Conservation (phyloP, 768 basidiomycete genomes). For the Leccinum obscurum region DNA sequence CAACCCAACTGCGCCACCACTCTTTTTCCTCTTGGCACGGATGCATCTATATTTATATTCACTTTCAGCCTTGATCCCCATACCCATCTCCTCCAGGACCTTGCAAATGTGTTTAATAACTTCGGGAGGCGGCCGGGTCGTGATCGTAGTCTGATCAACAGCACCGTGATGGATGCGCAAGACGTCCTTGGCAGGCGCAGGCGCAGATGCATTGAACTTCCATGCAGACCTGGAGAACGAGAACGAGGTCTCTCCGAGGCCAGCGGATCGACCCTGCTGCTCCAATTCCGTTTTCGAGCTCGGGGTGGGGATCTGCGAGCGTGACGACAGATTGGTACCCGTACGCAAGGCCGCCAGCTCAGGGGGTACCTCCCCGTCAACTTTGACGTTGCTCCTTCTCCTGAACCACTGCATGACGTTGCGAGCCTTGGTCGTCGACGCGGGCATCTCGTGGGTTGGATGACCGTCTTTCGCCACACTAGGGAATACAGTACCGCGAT, state of each 20-base stretch:
- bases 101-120: slow-evolving; percentile 84
- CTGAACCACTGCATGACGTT: slow-evolving; percentile 99
- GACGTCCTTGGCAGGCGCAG: slow-evolving; percentile 42
- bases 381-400: slow-evolving; percentile 55
- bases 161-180: slow-evolving; percentile 89
- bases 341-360: slow-evolving; percentile 14
- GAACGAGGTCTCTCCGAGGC: slow-evolving; percentile 28
- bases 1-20: slow-evolving; percentile 42
- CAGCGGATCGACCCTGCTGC: slow-evolving; percentile 22
- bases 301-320: slow-evolving; percentile 33
- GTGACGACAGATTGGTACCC: slow-evolving; percentile 27
- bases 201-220: slow-evolving; percentile 34
- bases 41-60: slow-evolving; percentile 91
- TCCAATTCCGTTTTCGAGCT: slow-evolving; percentile 25
- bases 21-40: slow-evolving; percentile 71
- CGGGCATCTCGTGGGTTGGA: slow-evolving; percentile 47
- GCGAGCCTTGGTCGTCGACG: slow-evolving; percentile 84
- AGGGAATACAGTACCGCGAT: slow-evolving; percentile 27
- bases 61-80: slow-evolving; percentile 84
- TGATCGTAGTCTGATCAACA: slow-evolving; percentile 87
- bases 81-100: slow-evolving; percentile 85
- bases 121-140: slow-evolving; percentile 78
- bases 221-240: slow-evolving; percentile 41
- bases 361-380: slow-evolving; percentile 26
- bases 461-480: slow-evolving; percentile 29